Evolutionary conservation across 1,284 basidiomycete species (phyloP).

Genomic region (Fomitiporia mediterranea): DNA sequence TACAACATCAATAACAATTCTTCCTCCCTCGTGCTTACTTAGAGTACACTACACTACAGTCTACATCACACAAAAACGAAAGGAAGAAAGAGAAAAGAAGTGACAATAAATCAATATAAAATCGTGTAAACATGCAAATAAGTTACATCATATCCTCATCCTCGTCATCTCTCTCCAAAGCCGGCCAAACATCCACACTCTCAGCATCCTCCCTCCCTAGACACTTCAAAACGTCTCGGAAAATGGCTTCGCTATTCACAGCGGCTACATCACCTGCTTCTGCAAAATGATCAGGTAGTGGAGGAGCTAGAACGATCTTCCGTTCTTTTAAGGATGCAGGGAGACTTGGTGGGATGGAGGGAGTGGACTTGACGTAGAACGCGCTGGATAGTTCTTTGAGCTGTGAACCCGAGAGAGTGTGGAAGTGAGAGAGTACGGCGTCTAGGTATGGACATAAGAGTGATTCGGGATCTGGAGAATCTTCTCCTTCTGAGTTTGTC

Average conservation of each 20-base stretch:
- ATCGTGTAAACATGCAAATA: no score
- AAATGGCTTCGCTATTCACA: slow-evolving; percentile 53
- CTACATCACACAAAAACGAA: no score
- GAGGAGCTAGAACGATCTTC: slow-evolving; percentile 37
- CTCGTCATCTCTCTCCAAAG: slow-evolving; percentile 13
- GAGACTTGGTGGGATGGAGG: not conserved
- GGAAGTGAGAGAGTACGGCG: slow-evolving; percentile 38
- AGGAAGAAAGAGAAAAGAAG: no score
- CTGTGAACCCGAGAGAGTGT: slow-evolving; percentile 21
- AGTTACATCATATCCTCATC: not conserved
- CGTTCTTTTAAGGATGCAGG: slow-evolving; percentile 9
- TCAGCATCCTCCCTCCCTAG: slow-evolving; percentile 3
- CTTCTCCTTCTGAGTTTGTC: no score
- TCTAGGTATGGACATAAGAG: slow-evolving; percentile 60
- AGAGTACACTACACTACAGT: not conserved
- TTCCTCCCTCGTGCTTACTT: no score
- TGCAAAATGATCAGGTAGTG: slow-evolving; percentile 40
- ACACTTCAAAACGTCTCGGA: slow-evolving; percentile 46
- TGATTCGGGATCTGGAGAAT: slow-evolving; percentile 34
- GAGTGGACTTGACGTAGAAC: slow-evolving; percentile 15
- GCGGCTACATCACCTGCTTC: slow-evolving; percentile 58
- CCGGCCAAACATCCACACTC: slow-evolving; percentile 12
- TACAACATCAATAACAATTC: no score
- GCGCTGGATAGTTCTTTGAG: slow-evolving; percentile 20
- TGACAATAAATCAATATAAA: no score